Percentiles rank a stretch among this genome's conserved stretches.
Evolutionary conservation across 2,329 filamentous ascomycete species (phyloP).

Genomic region (Diplodia corticola): DNA sequence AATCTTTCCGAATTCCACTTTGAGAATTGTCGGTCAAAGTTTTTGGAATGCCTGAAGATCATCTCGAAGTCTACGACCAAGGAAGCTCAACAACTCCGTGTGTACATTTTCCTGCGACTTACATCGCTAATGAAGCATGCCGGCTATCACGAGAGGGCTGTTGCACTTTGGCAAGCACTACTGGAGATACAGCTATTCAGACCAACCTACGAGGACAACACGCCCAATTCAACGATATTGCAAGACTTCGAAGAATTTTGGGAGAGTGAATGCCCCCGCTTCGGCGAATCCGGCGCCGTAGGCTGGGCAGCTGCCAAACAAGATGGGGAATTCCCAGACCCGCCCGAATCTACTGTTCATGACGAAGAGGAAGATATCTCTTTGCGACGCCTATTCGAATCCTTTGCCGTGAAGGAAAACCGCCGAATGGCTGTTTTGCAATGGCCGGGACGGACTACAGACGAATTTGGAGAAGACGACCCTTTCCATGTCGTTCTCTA

Average conservation of each 20-base stretch:
- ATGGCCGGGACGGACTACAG: constrained; percentile 70
- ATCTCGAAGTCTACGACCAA: constrained; percentile 31
- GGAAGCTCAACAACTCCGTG: constrained; percentile 42
- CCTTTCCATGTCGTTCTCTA: constrained; percentile 81
- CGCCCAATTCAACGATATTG: constrained; percentile 18
- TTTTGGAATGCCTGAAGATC: constrained; percentile 57
- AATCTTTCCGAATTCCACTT: constrained; percentile 67
- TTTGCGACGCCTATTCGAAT: constrained; percentile 28
- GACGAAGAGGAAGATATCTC: neutral
- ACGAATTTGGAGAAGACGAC: constrained; percentile 75
- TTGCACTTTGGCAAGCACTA: constrained; percentile 79
- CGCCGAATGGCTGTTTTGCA: constrained; percentile 50
- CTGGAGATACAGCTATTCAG: constrained; percentile 70
- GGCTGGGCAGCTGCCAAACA: constrained; percentile 62
- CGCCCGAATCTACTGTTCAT: constrained; percentile 23
- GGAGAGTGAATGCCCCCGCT: constrained; percentile 77
- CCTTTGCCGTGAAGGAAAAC: constrained; percentile 53
- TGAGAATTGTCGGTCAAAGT: constrained; percentile 62
- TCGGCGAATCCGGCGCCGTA: constrained; percentile 70
- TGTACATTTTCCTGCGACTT: constrained; percentile 74
- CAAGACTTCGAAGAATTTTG: constrained; percentile 71
- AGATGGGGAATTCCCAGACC: constrained; percentile 25
- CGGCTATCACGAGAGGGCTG: constrained; percentile 74
- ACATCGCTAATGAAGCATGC: constrained; percentile 73
- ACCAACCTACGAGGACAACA: constrained; percentile 39